Evolutionary conservation across 2,329 filamentous ascomycete genomes (phyloP), one percentile per base, ranked within the genome.

Genomic region (Curvularia verruculosa): DNA sequence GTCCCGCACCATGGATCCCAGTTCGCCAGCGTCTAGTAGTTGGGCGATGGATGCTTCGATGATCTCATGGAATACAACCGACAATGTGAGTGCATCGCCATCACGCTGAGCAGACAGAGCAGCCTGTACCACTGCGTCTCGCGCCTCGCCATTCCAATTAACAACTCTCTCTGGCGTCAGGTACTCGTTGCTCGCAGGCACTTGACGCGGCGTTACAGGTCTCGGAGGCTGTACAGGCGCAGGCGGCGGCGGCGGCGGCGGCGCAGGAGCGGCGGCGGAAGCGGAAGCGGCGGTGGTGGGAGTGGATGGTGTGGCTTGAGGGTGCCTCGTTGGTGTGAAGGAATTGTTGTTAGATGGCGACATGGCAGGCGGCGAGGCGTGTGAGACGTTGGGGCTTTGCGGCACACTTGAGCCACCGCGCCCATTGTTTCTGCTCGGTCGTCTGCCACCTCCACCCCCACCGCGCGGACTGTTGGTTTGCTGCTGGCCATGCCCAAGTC

Each of bases 31-130:
- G 37, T 84, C 81, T 44, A 97, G 77, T 47, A 87, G 85, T 40
- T 83, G 84, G 69, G 92, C 88, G 12, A 96, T 78, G 18, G 89
- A 87, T 31, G 91, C 87, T 59, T 89, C 87, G 34, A 95, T 85
- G 36, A 97, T 84, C 74, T 99, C 95, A 78, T 96, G 91, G 65
- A 93, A 92, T 21, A 96, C 80, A 13, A 84, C 84, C 28, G 88
- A 87, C 36, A 96, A 79, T 55, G 87, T 85, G 44, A 88, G 81
- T 7, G 85, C 79, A 69, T 96, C 88, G 64, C 90, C 86, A 63
- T 89, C 84, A 34, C 85, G 79, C 65, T 87, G 85, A 46, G 89
- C 87, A 65, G 87, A 82, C 41, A 84, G 75, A 23, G 88, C 89
- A 65, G 85, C 82, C 21, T 86, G 83, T 19, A 94, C 77, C 12